A percentile compares a stretch with the other conserved stretches of the same genome.
These are phyloP conservation scores for Penicillium crustosum DNA, from an alignment of 2,329 filamentous ascomycete species.

Conservation along the genomic window DNA sequence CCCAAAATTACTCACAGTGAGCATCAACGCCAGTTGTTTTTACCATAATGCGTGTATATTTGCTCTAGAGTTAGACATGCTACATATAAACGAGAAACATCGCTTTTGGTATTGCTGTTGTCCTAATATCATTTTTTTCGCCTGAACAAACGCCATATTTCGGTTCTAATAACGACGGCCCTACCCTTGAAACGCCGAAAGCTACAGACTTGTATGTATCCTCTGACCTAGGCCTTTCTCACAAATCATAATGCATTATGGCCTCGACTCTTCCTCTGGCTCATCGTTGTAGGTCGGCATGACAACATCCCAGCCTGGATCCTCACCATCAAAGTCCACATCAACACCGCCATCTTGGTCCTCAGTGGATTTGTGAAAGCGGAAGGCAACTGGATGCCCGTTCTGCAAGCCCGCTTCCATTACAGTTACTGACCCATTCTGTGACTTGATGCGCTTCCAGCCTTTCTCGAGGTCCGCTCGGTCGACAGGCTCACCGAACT, in stretches of 20 bases:
- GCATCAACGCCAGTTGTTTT: background rate
- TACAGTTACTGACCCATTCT: constrained; percentile 23
- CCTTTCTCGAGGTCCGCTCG: constrained; percentile 51
- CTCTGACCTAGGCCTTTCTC: background rate
- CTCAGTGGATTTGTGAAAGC: constrained; percentile 31
- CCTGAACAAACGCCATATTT: background rate
- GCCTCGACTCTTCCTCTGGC: constrained; percentile 19
- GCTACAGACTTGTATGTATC: background rate
- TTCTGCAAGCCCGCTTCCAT: constrained; percentile 31
- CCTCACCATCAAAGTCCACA: constrained; percentile 30
- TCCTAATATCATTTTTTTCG: background rate
- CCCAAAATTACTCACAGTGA: background rate
- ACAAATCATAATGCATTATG: background rate
- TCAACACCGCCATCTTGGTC: constrained; percentile 23
- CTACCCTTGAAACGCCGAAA: background rate
- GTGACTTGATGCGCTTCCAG: constrained; percentile 45
- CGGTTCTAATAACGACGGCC: background rate
- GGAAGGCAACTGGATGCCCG: constrained; percentile 37
- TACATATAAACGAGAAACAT: background rate
- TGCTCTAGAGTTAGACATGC: background rate
- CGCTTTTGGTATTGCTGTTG: background rate
- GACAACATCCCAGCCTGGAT: constrained; percentile 40
- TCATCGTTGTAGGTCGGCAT: constrained; percentile 38
- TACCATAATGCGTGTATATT: background rate
- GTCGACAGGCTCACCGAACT: constrained; percentile 51